Conservation (phyloP, 768 basidiomycete species). For the Psilocybe subaeruginosa region DNA sequence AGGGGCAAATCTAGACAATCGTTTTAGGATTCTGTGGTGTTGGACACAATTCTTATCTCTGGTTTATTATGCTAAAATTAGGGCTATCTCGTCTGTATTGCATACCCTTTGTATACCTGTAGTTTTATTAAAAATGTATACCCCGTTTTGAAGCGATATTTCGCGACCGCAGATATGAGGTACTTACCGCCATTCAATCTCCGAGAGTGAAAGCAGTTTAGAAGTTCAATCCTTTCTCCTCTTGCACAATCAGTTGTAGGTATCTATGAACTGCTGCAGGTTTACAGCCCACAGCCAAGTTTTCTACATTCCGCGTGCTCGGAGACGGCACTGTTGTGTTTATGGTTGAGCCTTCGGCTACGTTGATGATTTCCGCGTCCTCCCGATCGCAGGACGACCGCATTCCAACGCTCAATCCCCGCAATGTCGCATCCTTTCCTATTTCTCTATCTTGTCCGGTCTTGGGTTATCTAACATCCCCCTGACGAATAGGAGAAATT, state of each 20-base stretch:
- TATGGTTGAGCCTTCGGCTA: background rate
- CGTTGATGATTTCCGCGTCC: background rate
- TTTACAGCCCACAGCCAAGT: no score
- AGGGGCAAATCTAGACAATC: background rate
- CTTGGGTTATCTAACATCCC: background rate
- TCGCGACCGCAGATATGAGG: background rate
- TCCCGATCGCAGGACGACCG: background rate
- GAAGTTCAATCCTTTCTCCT: background rate
- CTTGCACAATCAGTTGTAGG: background rate
- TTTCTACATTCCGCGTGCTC: background rate
- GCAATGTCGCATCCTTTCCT: slow-evolving; percentile 2
- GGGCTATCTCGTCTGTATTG: background rate
- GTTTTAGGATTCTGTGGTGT: background rate
- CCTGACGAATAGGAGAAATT: slow-evolving; percentile 1
- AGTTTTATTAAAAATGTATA: background rate
- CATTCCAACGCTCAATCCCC: slow-evolving; percentile 15
- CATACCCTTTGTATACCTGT: background rate
- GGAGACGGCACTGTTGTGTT: background rate
- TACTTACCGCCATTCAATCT: slow-evolving; percentile 9
- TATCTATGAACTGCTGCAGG: no score
- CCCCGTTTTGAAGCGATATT: background rate
- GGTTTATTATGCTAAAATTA: background rate
- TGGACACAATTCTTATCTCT: background rate
- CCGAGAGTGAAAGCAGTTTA: background rate
- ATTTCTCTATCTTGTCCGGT: background rate